Percentiles rank a stretch among this genome's conserved stretches.
Conservation (phyloP, 495 filamentous ascomycete species). For the Astrocystis sublimbata region DNA sequence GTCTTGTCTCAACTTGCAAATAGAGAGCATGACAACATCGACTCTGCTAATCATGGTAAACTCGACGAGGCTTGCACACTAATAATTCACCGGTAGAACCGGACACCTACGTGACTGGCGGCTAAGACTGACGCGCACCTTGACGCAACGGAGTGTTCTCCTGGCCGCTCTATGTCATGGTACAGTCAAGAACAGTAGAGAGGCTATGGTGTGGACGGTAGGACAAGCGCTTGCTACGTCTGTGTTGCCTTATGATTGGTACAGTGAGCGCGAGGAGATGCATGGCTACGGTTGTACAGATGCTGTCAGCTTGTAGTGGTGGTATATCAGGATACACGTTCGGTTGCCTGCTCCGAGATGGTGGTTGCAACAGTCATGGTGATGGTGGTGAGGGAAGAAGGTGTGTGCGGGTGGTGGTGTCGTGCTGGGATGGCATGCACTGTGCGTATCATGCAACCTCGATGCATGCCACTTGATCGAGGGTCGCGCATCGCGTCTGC, state of each 20-base stretch:
- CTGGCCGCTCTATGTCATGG: slow-evolving; percentile 14
- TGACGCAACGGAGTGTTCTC: background rate
- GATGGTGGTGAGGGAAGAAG: background rate
- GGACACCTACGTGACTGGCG: background rate
- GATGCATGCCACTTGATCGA: slow-evolving; percentile 1
- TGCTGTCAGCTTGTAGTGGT: slow-evolving; percentile 18
- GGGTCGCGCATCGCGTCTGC: too few relatives aligned
- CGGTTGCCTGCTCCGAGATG: slow-evolving; percentile 14
- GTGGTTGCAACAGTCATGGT: background rate
- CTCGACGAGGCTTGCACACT: background rate
- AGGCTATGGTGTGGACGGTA: slow-evolving; percentile 13
- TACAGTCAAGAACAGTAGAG: background rate
- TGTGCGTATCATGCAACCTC: background rate
- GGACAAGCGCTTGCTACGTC: slow-evolving; percentile 17
- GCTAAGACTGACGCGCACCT: background rate
- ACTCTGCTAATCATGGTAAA: background rate
- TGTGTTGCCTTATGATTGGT: slow-evolving; percentile 11
- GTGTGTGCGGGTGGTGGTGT: background rate
- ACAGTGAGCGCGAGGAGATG: background rate
- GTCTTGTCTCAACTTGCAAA: slow-evolving; percentile 6
- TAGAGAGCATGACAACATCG: background rate
- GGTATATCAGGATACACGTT: slow-evolving; percentile 10
- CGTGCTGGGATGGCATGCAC: background rate
- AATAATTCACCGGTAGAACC: background rate
- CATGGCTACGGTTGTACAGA: slow-evolving; percentile 14